A percentile compares a stretch with the other conserved stretches of the same genome.
These are phyloP conservation scores for Pichia paraexigua DNA, from an alignment of 805 yeast species.

Conservation along the genomic window DNA sequence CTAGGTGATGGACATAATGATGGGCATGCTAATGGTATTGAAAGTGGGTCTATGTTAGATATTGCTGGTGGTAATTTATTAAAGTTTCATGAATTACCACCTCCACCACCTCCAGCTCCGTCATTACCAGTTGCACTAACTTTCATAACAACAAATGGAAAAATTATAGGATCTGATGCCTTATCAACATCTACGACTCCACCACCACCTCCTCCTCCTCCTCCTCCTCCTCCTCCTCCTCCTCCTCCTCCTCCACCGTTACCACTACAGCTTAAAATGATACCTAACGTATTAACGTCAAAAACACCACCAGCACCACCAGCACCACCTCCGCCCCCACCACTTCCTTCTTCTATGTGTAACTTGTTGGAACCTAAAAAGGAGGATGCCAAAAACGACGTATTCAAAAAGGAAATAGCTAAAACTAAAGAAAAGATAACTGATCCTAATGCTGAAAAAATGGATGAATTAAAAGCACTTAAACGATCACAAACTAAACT, in stretches of 20 bases:
- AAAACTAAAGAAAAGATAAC: background rate
- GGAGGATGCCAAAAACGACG: too few relatives aligned
- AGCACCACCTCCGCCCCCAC: slow-evolving; percentile 24
- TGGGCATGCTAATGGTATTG: too few relatives aligned
- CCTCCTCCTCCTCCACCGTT: background rate
- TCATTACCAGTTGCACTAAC: slow-evolving; percentile 13
- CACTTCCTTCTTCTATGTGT: slow-evolving; percentile 9
- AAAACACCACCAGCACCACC: slow-evolving; percentile 16
- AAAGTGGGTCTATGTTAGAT: too few relatives aligned
- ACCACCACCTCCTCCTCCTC: slow-evolving; percentile 25
- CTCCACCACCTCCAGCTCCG: slow-evolving; percentile 17
- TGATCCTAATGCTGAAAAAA: slow-evolving; percentile 8
- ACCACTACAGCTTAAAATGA: too few relatives aligned
- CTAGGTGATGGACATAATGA: too few relatives aligned
- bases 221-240: slow-evolving; percentile 19
- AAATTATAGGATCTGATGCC: background rate
- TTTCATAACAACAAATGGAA: slow-evolving; percentile 9
- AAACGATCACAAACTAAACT: slow-evolving; percentile 34
- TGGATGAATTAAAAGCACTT: slow-evolving; percentile 7
- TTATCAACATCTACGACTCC: background rate
- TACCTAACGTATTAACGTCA: too few relatives aligned
- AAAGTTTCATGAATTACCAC: background rate
- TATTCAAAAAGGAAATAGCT: background rate
- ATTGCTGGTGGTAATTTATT: too few relatives aligned
- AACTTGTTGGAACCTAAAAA: slow-evolving; percentile 5